Evolutionary conservation across 208 protist genomes (phyloP).

Genomic region (Leptomonas pyrrhocoris): DNA sequence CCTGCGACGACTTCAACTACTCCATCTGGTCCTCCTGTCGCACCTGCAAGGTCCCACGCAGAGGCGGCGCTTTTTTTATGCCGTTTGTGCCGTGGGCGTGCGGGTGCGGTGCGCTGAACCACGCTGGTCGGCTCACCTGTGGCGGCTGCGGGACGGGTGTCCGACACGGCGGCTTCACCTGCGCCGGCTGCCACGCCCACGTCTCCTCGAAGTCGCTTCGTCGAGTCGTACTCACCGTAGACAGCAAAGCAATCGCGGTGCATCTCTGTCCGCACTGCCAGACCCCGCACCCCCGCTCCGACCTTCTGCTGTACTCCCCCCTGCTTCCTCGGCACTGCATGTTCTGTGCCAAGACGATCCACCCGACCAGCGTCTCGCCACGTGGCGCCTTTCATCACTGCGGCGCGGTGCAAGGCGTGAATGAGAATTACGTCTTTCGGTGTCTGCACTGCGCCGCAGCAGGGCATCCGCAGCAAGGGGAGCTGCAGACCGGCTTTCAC

Average conservation of each 20-base stretch:
- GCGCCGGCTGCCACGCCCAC: conserved; percentile 38
- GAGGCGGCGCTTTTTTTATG: conserved; percentile 36
- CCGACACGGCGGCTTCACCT: conserved; percentile 48
- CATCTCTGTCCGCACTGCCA: conserved; percentile 62
- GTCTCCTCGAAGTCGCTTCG: conserved; percentile 12
- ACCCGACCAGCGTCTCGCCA: not conserved
- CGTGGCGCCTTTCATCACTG: conserved; percentile 51
- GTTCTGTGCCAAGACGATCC: conserved; percentile 51
- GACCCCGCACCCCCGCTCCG: conserved; percentile 67
- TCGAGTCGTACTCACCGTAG: conserved; percentile 10
- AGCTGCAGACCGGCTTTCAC: conserved; percentile 61
- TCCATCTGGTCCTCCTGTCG: conserved; percentile 74
- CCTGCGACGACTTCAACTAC: conserved; percentile 62
- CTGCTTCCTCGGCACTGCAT: conserved; percentile 67
- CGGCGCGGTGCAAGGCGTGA: conserved; percentile 45
- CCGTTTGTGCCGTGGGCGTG: conserved; percentile 71
- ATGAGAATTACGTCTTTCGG: conserved; percentile 68
- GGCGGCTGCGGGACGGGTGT: conserved; percentile 34
- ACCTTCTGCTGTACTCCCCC: conserved; percentile 49
- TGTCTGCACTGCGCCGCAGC: conserved; percentile 43
- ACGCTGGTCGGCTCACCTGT: conserved; percentile 58
- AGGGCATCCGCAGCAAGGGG: not conserved
- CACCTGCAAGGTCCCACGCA: conserved; percentile 42
- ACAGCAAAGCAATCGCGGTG: conserved; percentile 28
- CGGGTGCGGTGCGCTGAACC: conserved; percentile 63